phyloP scores from a whole-genome alignment of 2,329 filamentous ascomycete genomes.

The Cyanodermella asteris region DNA sequence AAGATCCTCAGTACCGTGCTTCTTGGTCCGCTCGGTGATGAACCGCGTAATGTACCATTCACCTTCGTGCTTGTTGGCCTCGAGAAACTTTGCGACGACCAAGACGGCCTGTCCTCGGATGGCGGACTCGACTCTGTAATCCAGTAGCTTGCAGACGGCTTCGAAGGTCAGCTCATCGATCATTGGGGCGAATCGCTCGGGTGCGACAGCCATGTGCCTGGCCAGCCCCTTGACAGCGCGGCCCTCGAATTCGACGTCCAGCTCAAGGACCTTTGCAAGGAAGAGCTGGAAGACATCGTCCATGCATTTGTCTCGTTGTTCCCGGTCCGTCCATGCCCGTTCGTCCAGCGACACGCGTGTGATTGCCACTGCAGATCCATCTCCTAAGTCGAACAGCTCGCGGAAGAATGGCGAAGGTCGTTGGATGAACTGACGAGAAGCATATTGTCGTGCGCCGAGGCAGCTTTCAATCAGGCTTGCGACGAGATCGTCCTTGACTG shows the following conservation, averaged over 20 bases:
- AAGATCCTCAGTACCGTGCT: slow-evolving; percentile 67
- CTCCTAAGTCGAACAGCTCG: slow-evolving; percentile 25
- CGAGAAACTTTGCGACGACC: slow-evolving; percentile 63
- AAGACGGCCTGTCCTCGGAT: slow-evolving; percentile 66
- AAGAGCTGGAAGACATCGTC: slow-evolving; percentile 37
- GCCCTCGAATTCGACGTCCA: slow-evolving; percentile 51
- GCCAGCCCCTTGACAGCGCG: slow-evolving; percentile 38
- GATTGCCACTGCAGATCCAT: slow-evolving; percentile 23
- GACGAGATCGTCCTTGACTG: slow-evolving; percentile 24
- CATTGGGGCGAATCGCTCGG: slow-evolving; percentile 23
- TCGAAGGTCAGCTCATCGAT: slow-evolving; percentile 55
- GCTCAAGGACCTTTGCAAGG: slow-evolving; percentile 76
- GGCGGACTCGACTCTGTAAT: slow-evolving; percentile 53
- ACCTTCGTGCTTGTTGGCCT: slow-evolving; percentile 50
- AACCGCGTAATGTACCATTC: slow-evolving; percentile 49
- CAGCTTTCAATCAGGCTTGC: slow-evolving; percentile 22
- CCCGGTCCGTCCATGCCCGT: slow-evolving; percentile 22
- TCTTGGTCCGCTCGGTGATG: slow-evolving; percentile 48
- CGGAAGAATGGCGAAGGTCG: slow-evolving; percentile 26
- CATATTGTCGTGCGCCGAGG: slow-evolving; percentile 21
- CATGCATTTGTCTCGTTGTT: slow-evolving; percentile 21
- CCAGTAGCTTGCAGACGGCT: slow-evolving; percentile 66
- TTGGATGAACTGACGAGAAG: slow-evolving; percentile 16
- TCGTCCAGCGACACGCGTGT: slow-evolving; percentile 23
- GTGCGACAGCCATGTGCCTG: slow-evolving; percentile 33